Percentiles rank a stretch among this genome's conserved stretches.
Evolutionary conservation across 306 rosid genomes (phyloP).

Genomic region (Cyamopsis tetragonoloba): DNA sequence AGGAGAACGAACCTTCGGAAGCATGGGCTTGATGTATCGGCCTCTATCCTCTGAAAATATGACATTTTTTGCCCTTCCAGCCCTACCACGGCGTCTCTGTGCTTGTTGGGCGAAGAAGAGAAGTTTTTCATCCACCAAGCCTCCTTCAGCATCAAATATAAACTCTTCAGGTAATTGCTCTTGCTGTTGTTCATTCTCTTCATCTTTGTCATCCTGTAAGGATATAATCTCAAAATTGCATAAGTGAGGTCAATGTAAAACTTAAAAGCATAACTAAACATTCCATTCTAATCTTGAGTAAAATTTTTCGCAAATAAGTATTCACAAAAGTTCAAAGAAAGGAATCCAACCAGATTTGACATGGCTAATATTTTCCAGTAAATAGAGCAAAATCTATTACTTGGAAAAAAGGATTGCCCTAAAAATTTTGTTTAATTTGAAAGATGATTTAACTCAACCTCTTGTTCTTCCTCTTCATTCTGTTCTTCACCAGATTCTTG

Average conservation of each 20-base stretch:
- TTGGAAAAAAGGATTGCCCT: neutral
- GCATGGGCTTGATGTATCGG: slow-evolving; percentile 92
- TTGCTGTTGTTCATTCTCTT: slow-evolving; percentile 79
- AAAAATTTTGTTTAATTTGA: slow-evolving; percentile 15
- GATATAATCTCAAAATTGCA: slow-evolving; percentile 15
- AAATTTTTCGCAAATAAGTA: slow-evolving; percentile 8
- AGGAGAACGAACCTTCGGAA: slow-evolving; percentile 66
- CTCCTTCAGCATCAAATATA: slow-evolving; percentile 95
- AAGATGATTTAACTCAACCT: slow-evolving; percentile 45
- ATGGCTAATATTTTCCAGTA: slow-evolving; percentile 7
- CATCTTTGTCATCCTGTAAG: slow-evolving; percentile 70
- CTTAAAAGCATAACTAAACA: neutral
- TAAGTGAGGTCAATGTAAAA: slow-evolving; percentile 10
- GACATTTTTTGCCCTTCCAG: slow-evolving; percentile 97
- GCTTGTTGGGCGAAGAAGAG: slow-evolving; percentile 98
- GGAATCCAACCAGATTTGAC: slow-evolving; percentile 16
- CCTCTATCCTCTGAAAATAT: slow-evolving; percentile 99
- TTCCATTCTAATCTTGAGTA: neutral
- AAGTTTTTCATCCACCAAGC: slow-evolving; percentile 94
- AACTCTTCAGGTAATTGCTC: slow-evolving; percentile 93
- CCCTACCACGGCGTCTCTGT: slow-evolving; percentile 85
- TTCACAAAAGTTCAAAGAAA: slow-evolving; percentile 23
- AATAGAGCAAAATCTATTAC: slow-evolving; percentile 3
- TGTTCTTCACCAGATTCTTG: slow-evolving; percentile 84
- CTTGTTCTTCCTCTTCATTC: slow-evolving; percentile 78